A percentile compares a stretch with the other conserved stretches of the same genome.
Conservation (phyloP, 495 filamentous ascomycete genomes). For the Daldinia grandis region DNA sequence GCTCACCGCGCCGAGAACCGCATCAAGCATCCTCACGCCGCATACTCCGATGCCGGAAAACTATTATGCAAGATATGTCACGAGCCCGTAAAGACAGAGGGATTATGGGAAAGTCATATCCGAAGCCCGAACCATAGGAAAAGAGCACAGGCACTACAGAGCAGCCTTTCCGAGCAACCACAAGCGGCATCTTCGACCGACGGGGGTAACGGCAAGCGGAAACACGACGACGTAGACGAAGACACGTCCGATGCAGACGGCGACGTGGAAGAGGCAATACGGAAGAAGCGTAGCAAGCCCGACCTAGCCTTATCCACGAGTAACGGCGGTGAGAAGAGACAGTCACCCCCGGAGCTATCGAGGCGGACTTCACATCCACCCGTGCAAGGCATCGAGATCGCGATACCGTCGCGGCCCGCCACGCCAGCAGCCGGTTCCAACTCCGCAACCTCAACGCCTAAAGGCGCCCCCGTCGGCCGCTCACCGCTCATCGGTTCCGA, state of each 20-base stretch:
- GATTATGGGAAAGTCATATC: slow-evolving; percentile 67
- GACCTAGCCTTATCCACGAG: slow-evolving; percentile 29
- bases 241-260: slow-evolving; percentile 42
- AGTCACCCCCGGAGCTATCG: slow-evolving; percentile 45
- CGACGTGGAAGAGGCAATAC: slow-evolving; percentile 50
- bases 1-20: slow-evolving; percentile 81
- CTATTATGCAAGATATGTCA: slow-evolving; percentile 68
- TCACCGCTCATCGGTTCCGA: slow-evolving; percentile 53
- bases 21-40: slow-evolving; percentile 70
- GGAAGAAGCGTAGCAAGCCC: slow-evolving; percentile 54
- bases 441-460: slow-evolving; percentile 46
- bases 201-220: slow-evolving; percentile 48
- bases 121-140: slow-evolving; percentile 58
- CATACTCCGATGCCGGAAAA: slow-evolving; percentile 67
- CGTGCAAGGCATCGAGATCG: slow-evolving; percentile 58
- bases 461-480: slow-evolving; percentile 45
- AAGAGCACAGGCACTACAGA: slow-evolving; percentile 43
- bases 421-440: slow-evolving; percentile 53
- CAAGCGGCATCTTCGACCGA: slow-evolving; percentile 4
- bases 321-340: slow-evolving; percentile 28
- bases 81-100: slow-evolving; percentile 66
- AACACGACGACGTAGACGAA: slow-evolving; percentile 52
- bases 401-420: slow-evolving; percentile 64
- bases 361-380: slow-evolving; percentile 52
- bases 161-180: slow-evolving; percentile 15